Evolutionary conservation across 352 stramenopile genomes (phyloP), one percentile per base, ranked within the genome.

Genomic region (Phytophthora podocarpi): DNA sequence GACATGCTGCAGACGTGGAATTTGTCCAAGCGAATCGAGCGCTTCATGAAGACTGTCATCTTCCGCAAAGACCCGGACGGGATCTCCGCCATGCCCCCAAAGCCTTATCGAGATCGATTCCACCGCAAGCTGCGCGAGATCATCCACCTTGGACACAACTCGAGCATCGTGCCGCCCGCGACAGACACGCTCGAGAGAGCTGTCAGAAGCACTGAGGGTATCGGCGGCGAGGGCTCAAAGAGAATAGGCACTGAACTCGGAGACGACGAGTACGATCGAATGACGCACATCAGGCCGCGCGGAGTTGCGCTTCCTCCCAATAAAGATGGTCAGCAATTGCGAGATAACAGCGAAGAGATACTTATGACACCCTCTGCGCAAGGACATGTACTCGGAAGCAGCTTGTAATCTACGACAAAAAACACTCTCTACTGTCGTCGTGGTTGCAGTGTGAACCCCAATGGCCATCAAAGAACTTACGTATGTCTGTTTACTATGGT

Each of bases 1-100:
- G 87, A 96, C 53, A 95, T 96, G 34, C 34, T 96, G 41, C 87
- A 96, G 64, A 88, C 78, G 20, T 96, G 84, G 82, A 95, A 70
- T 18, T 64, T 72, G 48, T 58, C 70, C 1, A 96, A 96, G 50
- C 68, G 81, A 11, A 31, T 92, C 6, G 87, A 96, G 59, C 70
- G 82, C 9, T 91, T 94, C 24, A 35, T 92, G 32, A 95, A 95
- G 56, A 80, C 71, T 2, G 46, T 82, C 13, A 37, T 96, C 0
- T 52, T 92, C 27, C 70, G 73, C 9, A 88, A 89, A 53, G 83
- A 93, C 61, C 60, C 72, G 5, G 66, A 82, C 27, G 87, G 87
- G n/a, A 86, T 96, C 53, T 93, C 82, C 9, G 85, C 83, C 15
- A 85, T 96, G 68, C 66, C 78, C 1, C 85, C 87, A 0, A 82